Evolutionary conservation across 176 grass and related monocot genomes (phyloP), one percentile per base, ranked within the genome.

Genomic region (Eleusine coracana): DNA sequence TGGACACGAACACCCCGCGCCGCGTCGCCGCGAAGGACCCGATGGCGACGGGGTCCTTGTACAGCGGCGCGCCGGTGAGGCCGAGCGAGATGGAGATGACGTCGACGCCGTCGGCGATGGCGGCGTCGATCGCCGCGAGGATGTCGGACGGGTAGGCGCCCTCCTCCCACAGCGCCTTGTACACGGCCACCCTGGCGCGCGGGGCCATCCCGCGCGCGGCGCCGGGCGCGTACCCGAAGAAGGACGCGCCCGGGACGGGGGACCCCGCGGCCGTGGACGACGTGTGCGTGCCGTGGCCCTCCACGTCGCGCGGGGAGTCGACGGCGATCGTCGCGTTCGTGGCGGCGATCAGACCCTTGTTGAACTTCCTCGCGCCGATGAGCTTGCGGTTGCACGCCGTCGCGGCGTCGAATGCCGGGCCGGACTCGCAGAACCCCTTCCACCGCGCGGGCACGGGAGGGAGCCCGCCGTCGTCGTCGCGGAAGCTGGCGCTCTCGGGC

Each of bases 401-500:
- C 5, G 87, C 76, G 10, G 62, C 83, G 79, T 86, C 88, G 78
- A 97, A 97, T 4, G 65, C 73, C 21, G 75, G 61, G 20, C 90
- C 89, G 2, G 81, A 81, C 84, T 94, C 88, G 70, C 92, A 98
- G 16, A 49, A 48, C 14, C 96, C 96, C 25, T 87, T 86, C 96
- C 96, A 93, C 62, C 90, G 74, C 0, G 80, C 58, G 0, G 90
- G 96, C 27, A 95, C 84, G 0, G 86, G 80, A 3, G 71, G 23
- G 10, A 95, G 72, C 38, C 88, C 86, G 59, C 88, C 86, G 59
- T 77, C 81, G 59, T 77, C 81, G 79, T 98, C 92, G 15, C 62
- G 74, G 86, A 85, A 98, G 85, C 92, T 98, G 13, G 72, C 83
- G 87, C 96, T 98, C 88, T 98, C 92, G 5, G 92, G 96, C 92